These are phyloP conservation scores for Nothophaeocryptopus gaeumannii DNA, from an alignment of 2,329 filamentous ascomycete species.

Conservation along the genomic window DNA sequence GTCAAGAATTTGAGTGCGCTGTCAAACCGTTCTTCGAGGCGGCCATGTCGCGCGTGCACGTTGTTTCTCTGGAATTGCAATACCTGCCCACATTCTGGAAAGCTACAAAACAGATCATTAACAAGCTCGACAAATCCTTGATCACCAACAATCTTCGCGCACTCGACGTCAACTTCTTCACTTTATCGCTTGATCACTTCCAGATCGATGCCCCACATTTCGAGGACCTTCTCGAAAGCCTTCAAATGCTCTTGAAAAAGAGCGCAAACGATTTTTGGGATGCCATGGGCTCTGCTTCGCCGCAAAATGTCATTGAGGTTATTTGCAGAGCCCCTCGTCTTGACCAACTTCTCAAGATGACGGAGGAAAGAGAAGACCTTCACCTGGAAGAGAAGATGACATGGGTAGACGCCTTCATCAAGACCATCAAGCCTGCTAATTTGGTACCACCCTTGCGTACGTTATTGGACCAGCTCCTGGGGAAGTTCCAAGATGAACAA, in stretches of 20 bases:
- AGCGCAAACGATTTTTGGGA: slow-evolving; percentile 83
- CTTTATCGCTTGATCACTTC: slow-evolving; percentile 63
- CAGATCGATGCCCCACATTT: slow-evolving; percentile 54
- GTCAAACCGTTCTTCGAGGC: slow-evolving; percentile 69
- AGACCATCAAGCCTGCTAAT: slow-evolving; percentile 71
- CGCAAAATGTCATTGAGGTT: slow-evolving; percentile 77
- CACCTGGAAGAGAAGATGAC: slow-evolving; percentile 61
- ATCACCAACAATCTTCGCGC: slow-evolving; percentile 75
- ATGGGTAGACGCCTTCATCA: slow-evolving; percentile 76
- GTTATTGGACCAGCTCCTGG: slow-evolving; percentile 72
- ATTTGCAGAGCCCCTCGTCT: slow-evolving; percentile 72
- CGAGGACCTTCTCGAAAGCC: slow-evolving; percentile 65
- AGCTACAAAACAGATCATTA: slow-evolving; percentile 71
- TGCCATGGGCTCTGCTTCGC: slow-evolving; percentile 75
- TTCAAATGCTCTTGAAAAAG: slow-evolving; percentile 70
- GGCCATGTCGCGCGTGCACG: slow-evolving; percentile 62
- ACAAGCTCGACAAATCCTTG: slow-evolving; percentile 67
- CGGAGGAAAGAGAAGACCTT: slow-evolving; percentile 48
- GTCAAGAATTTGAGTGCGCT: slow-evolving; percentile 81
- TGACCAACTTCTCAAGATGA: slow-evolving; percentile 57
- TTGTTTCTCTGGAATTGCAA: slow-evolving; percentile 50
- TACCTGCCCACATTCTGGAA: slow-evolving; percentile 75
- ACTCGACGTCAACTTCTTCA: slow-evolving; percentile 68
- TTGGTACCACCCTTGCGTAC: slow-evolving; percentile 76
- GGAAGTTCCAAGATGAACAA: slow-evolving; percentile 56